Base-by-base conservation (phyloP, 108 stramenopile species). In the Nitzschia inconspicua region DNA sequence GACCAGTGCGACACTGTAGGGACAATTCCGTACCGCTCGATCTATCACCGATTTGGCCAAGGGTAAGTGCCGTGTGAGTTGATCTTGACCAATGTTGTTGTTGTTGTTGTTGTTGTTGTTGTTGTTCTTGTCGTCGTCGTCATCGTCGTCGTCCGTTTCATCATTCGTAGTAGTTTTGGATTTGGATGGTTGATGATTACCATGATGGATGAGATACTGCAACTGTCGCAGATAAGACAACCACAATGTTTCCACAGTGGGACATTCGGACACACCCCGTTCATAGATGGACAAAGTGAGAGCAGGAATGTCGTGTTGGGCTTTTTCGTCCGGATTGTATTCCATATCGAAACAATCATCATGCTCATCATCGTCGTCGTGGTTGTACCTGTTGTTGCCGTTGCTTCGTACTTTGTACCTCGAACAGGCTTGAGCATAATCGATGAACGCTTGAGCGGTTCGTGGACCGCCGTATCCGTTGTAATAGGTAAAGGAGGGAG, bases 201-300 rank as follows among this genome's bases (percentile, higher is more conserved):
- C n/a, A n/a, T n/a, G n/a, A n/a, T n/a, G n/a, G n/a, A n/a, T n/a
- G 2, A 50, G 0, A 8, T 50, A 53, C 23, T 48, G 24, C 40
- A 94, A 49, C 43, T 74, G 73, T 35, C 65, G 51, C n/a, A 87
- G 32, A 55, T 90, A 90, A 0, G 84, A 75, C 10, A 75, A 23
- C 92, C 92, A 94, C 22, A 94, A 14, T 3, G 70, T 23, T 43
- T 94, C 92, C 24, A 85, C 85, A 30, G 92, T 90, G 9, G 92
- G 92, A 57, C 89, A 94, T 73, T 94, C 92, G 14, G 89, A 75
- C 19, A 88, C 37, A 20, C 78, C 92, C 14, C 92, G 75, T 67
- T 94, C 92, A 49, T 77, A 90, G 2, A 88, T 52, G 16, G 75
- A 64, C 14, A 54, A 25, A 16, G 60, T 35, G 29, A 84, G 46